Conservation (phyloP, 495 filamentous ascomycete genomes). For the Cercophora newfieldiana region DNA sequence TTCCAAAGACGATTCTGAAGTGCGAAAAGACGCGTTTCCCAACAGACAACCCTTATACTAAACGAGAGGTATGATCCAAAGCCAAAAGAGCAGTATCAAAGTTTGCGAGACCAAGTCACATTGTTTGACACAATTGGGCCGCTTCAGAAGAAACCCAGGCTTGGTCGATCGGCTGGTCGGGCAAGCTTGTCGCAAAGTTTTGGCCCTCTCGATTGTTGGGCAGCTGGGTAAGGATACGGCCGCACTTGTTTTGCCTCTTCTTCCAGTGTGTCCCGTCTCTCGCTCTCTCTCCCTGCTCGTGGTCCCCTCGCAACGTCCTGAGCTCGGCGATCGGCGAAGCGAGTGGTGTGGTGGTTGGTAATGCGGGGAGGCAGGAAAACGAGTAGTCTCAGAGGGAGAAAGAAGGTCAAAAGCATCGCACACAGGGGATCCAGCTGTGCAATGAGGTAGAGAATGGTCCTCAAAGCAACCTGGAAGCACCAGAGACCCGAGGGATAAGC, state of each 20-base stretch:
- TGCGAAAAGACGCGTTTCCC: neutral
- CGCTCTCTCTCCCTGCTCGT: neutral
- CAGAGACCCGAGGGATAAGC: slow-evolving; percentile 5
- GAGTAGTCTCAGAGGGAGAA: neutral
- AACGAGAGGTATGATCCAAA: neutral
- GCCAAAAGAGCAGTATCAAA: neutral
- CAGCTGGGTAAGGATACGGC: neutral
- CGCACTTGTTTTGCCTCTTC: neutral
- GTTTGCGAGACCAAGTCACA: slow-evolving; percentile 8
- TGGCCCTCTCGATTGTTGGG: neutral
- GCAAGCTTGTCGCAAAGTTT: neutral
- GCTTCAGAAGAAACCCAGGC: neutral
- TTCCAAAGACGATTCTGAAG: neutral
- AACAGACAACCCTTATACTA: slow-evolving; percentile 1
- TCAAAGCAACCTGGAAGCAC: slow-evolving; percentile 11
- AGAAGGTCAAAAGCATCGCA: neutral
- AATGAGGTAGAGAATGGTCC: neutral
- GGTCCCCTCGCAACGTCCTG: neutral
- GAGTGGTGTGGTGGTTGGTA: slow-evolving; percentile 1
- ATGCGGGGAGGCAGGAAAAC: neutral
- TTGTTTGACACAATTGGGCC: slow-evolving; percentile 1
- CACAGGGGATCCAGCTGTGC: neutral
- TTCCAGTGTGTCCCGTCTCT: neutral
- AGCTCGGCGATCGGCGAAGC: slow-evolving; percentile 1
- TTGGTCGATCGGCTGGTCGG: slow-evolving; percentile 11